Evolutionary conservation across 225 moss, liverwort and hornwort species (phyloP), one percentile per base, ranked within the genome.

Genomic region (Ulota crispa): DNA sequence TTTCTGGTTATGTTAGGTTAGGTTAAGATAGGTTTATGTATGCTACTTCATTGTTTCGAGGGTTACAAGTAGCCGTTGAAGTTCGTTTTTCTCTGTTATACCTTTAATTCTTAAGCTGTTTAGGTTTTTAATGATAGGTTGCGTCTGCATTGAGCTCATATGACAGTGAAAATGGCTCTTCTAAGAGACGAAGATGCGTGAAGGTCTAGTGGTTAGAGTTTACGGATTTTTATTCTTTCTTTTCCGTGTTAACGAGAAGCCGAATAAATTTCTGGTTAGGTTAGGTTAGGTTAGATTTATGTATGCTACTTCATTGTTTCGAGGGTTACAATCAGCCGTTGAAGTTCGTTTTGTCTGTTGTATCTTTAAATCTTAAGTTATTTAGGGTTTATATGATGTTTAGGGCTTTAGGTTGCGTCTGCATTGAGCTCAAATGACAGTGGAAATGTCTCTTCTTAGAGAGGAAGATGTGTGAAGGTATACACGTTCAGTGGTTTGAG

Each of bases 401-500:
- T 27, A 68, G 28, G 67, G 72, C 21, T 34, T 42, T n/a, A 21
- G 54, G 31, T 56, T 56, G 53, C 9, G 64, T 74, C 31, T 64
- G 26, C 50, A 36, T 21, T 37, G 39, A 55, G 83, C 37, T 77
- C 26, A 75, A 1, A 34, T 62, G 21, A 28, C 15, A 59, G 76
- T 77, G 12, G 20, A 62, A 50, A 50, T 67, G 8, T 15, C 11
- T 21, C 21, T 9, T 41, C 10, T 7, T 99, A 24, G 99, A 99
- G 54, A 87, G 90, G 75, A 99, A 99, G 85, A 99, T 99, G 99
- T 92, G 96, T 50, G 99, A 99, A 93, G 97, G 97, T 94, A n/a
- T 31, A 21, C 14, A 12, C 23, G 24, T 52, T 16, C 31, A 3
- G 32, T 36, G 7, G 24, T 26, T 21, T n/a, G 43, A 28, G 5